These are phyloP conservation scores for Pichia scutulata DNA, from an alignment of 805 yeast species.

Conservation along the genomic window DNA sequence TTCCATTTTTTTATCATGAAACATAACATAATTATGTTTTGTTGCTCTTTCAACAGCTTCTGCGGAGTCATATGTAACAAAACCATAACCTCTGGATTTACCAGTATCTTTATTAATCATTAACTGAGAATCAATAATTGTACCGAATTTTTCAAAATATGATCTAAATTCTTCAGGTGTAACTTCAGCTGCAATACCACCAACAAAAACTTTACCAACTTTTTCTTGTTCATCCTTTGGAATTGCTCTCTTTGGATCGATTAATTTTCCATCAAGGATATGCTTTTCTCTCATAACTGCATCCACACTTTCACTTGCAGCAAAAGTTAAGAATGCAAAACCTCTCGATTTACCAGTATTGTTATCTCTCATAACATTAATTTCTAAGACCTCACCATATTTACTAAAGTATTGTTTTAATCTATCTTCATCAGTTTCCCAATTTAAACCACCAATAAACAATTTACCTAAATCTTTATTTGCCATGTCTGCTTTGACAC, in stretches of 20 bases:
- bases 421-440: conserved; percentile 94
- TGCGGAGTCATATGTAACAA: conserved; percentile 90
- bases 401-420: conserved; percentile 74
- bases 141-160: conserved; percentile 82
- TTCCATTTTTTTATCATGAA: conserved; percentile 82
- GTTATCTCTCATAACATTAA: conserved; percentile 88
- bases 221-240: conserved; percentile 96
- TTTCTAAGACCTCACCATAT: conserved; percentile 82
- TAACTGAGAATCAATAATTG: conserved; percentile 89
- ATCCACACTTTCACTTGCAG: conserved; percentile 73
- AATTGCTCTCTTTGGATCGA: conserved; percentile 95
- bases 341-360: conserved; percentile 88
- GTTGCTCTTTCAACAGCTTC: conserved; percentile 89
- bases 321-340: conserved; percentile 87
- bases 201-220: conserved; percentile 94
- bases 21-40: conserved; percentile 68
- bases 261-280: conserved; percentile 87
- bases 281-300: conserved; percentile 82
- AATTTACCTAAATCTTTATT: conserved; percentile 75
- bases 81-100: conserved; percentile 94
- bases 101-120: conserved; percentile 98
- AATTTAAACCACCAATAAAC: conserved; percentile 94
- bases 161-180: conserved; percentile 84
- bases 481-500: conserved; percentile 42
- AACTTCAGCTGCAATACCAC: conserved; percentile 92